These are phyloP conservation scores for Cyberlindnera bimundalis DNA, from an alignment of 805 yeast species.

Conservation along the genomic window DNA sequence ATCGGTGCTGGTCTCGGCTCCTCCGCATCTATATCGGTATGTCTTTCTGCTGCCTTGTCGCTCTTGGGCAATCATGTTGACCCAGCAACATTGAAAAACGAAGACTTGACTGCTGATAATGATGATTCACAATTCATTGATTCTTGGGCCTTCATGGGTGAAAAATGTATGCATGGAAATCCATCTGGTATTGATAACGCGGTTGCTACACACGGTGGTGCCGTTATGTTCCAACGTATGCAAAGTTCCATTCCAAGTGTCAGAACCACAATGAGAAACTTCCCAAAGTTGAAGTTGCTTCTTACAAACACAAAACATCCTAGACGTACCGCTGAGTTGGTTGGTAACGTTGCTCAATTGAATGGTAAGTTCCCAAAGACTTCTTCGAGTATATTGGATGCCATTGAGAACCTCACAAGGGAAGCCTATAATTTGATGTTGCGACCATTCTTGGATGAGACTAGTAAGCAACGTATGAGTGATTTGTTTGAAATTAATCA, in stretches of 20 bases:
- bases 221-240: constrained; percentile 78
- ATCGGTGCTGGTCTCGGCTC: constrained; percentile 97
- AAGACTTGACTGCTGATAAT: constrained; percentile 35
- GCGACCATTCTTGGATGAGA: constrained; percentile 44
- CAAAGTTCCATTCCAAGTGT: constrained; percentile 52
- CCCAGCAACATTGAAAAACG: constrained; percentile 33
- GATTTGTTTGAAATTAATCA: constrained; percentile 80
- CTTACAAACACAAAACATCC: constrained; percentile 87
- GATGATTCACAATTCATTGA: constrained; percentile 63
- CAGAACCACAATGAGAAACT: constrained; percentile 64
- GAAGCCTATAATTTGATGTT: constrained; percentile 69
- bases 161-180: constrained; percentile 91
- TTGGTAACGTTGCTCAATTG: constrained; percentile 65
- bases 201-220: constrained; percentile 95
- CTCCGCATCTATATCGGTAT: constrained; percentile 86
- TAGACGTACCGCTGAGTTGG: constrained; percentile 80
- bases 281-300: constrained; percentile 71
- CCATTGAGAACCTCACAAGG: constrained; percentile 71
- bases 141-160: constrained; percentile 89
- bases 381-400: constrained; percentile 56
- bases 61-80: constrained; percentile 53
- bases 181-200: constrained; percentile 97
- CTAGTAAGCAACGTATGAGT: constrained; percentile 41
- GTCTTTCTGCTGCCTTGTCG: constrained; percentile 71
- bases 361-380: constrained; percentile 52